A percentile compares a stretch with the other conserved stretches of the same genome.
phyloP scores from a whole-genome alignment of 2,329 filamentous ascomycete genomes.

The Trichoderma brevicompactum region DNA sequence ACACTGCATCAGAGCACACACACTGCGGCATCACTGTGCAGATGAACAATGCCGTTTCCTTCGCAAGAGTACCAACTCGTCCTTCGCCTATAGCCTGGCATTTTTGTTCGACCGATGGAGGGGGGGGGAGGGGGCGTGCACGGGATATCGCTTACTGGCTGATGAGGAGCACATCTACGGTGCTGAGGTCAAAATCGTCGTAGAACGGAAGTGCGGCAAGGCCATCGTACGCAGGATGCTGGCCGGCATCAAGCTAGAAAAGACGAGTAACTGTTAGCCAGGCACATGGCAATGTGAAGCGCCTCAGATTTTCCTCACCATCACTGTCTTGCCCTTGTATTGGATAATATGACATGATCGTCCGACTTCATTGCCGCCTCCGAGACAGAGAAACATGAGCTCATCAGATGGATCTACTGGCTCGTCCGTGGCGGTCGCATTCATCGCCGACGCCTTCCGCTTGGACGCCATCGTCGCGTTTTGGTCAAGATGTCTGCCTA shows the following conservation, averaged over 20 bases:
- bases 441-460: conserved; percentile 81
- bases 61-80: conserved; percentile 35
- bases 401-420: conserved; percentile 92
- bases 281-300: not conserved
- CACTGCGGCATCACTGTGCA: conserved; percentile 27
- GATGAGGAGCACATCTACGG: conserved; percentile 93
- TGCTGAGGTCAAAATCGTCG: conserved; percentile 97
- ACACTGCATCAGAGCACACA: conserved; percentile 17
- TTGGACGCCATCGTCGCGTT: conserved; percentile 79
- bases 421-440: conserved; percentile 70
- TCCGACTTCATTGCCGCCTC: conserved; percentile 95
- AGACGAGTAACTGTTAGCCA: not conserved
- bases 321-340: conserved; percentile 99
- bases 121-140: not conserved
- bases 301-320: conserved; percentile 63
- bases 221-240: conserved; percentile 95
- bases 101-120: conserved; percentile 8
- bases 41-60: conserved; percentile 26
- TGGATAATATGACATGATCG: conserved; percentile 97
- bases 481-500: conserved; percentile 12
- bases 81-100: conserved; percentile 34
- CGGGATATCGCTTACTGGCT: conserved; percentile 80
- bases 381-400: conserved; percentile 89
- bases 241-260: conserved; percentile 85
- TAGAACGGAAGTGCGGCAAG: conserved; percentile 94